These are phyloP conservation scores for bread wheat (Triticum aestivum) DNA, from an alignment of 176 grass and related monocot genomes.

Conservation along the genomic window DNA sequence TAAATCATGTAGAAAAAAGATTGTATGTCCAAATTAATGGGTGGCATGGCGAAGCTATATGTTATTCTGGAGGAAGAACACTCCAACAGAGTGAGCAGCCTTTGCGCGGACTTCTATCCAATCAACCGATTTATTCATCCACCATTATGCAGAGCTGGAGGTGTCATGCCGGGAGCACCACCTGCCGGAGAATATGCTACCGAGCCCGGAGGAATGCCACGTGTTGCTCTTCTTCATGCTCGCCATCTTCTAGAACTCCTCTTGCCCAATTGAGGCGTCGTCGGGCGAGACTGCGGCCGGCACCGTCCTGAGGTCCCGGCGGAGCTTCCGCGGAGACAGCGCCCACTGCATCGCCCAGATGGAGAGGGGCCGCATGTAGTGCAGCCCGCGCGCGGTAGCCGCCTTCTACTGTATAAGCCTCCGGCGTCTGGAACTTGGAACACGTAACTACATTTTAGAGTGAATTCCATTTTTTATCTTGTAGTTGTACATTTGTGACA, in stretches of 20 bases:
- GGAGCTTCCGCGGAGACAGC: slow-evolving; percentile 36
- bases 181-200: slow-evolving; percentile 32
- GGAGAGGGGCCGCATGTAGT: slow-evolving; percentile 76
- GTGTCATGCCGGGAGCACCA: slow-evolving; percentile 13
- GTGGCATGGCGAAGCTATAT: no score
- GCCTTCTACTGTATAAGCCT: slow-evolving; percentile 62
- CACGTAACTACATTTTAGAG: no score
- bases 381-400: slow-evolving; percentile 51
- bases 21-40: no score
- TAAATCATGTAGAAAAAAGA: no score
- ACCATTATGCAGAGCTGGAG: background rate
- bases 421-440: slow-evolving; percentile 81
- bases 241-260: slow-evolving; percentile 52
- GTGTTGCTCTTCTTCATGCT: slow-evolving; percentile 48
- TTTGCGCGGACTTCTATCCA: no score
- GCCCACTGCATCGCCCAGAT: slow-evolving; percentile 90
- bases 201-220: slow-evolving; percentile 50
- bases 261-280: background rate
- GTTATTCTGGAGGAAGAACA: no score
- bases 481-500: no score
- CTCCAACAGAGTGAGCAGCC: no score
- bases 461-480: no score
- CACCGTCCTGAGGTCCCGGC: background rate
- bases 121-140: no score
- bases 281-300: background rate